These are phyloP conservation scores for Epichloe aotearoae DNA, from an alignment of 2,329 filamentous ascomycete genomes.

Conservation along the genomic window DNA sequence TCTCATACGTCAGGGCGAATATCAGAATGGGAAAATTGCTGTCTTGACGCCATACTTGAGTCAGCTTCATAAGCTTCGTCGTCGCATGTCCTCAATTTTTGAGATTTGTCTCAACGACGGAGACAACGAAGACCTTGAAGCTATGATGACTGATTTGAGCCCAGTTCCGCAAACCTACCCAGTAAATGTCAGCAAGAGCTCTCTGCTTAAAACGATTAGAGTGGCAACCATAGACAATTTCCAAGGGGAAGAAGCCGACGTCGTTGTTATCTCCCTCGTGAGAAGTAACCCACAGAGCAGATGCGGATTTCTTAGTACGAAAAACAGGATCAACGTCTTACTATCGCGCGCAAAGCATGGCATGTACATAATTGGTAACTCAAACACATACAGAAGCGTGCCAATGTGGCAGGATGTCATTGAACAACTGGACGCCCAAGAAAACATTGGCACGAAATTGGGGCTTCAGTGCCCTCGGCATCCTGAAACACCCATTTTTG, in stretches of 20 bases:
- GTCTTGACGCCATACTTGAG: slow-evolving; percentile 55
- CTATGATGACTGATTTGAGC: background rate
- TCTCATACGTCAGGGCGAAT: slow-evolving; percentile 49
- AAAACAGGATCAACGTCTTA: slow-evolving; percentile 58
- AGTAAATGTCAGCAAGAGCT: slow-evolving; percentile 4
- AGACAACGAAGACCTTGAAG: slow-evolving; percentile 30
- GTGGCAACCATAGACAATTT: slow-evolving; percentile 63
- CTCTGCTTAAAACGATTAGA: slow-evolving; percentile 34
- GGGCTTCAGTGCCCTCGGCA: slow-evolving; percentile 50
- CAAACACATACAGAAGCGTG: slow-evolving; percentile 40
- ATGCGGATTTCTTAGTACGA: slow-evolving; percentile 52
- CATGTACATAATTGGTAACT: slow-evolving; percentile 59
- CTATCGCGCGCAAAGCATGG: slow-evolving; percentile 54
- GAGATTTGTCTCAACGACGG: slow-evolving; percentile 52
- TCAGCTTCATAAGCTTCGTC: slow-evolving; percentile 39
- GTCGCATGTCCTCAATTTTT: slow-evolving; percentile 31
- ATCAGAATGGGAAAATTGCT: slow-evolving; percentile 48
- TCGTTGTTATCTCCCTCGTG: slow-evolving; percentile 58
- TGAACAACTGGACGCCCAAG: slow-evolving; percentile 30
- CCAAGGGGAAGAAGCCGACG: slow-evolving; percentile 62
- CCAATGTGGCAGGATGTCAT: slow-evolving; percentile 52
- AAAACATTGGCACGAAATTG: slow-evolving; percentile 36
- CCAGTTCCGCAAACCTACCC: background rate
- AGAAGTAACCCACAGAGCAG: slow-evolving; percentile 48
- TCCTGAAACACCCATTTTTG: slow-evolving; percentile 32